Percentiles rank a stretch among this genome's conserved stretches.
Conservation (phyloP, 2,329 filamentous ascomycete genomes). For the Phymatotrichopsis omnivora region DNA sequence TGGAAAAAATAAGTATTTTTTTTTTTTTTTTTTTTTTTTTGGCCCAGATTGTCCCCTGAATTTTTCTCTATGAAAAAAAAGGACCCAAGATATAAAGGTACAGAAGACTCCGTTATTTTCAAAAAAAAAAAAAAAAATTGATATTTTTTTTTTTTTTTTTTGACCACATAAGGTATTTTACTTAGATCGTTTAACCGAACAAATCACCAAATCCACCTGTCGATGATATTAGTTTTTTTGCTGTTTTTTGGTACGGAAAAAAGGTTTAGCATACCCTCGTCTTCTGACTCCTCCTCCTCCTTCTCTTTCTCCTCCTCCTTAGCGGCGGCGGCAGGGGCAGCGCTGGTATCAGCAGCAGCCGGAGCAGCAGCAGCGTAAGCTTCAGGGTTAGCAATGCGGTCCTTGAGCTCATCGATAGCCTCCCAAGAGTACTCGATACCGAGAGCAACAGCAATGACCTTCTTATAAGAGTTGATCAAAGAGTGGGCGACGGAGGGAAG, state of each 20-base stretch:
- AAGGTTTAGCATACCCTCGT: conserved; percentile 46
- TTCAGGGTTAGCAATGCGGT: conserved; percentile 98
- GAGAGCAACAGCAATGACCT: conserved; percentile 77
- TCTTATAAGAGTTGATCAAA: conserved; percentile 97
- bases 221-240: conserved; percentile 37
- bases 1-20: too few relatives aligned
- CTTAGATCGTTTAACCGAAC: conserved; percentile 48
- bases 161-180: conserved; percentile 11
- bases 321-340: conserved; percentile 43
- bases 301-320: conserved; percentile 48
- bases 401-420: conserved; percentile 95
- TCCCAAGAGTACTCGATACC: conserved; percentile 78
- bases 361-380: conserved; percentile 82
- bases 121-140: conserved; percentile 9
- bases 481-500: conserved; percentile 95
- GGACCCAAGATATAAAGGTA: neutral
- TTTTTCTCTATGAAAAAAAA: neutral
- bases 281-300: conserved; percentile 55
- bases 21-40: too few relatives aligned
- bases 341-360: conserved; percentile 48
- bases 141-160: conserved; percentile 20
- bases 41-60: neutral
- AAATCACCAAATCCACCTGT: conserved; percentile 66
- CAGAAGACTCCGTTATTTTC: neutral
- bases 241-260: neutral